Conservation (phyloP, 495 filamentous ascomycete species). For the Parathielavia appendiculata region DNA sequence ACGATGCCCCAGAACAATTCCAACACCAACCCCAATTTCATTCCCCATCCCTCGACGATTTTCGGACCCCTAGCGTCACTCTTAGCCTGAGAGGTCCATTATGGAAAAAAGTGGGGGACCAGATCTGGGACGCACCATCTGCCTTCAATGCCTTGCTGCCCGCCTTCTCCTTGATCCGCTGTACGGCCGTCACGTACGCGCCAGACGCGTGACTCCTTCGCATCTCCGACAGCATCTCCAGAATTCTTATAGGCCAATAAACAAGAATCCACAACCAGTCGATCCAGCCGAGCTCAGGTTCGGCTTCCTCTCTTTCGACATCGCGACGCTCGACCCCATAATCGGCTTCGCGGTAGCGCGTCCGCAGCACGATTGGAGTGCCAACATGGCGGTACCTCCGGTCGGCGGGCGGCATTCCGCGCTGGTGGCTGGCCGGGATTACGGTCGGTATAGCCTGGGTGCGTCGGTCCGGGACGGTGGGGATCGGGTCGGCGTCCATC, state of each 20-base stretch:
- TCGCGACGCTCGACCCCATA: slow-evolving; percentile 1
- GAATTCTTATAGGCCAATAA: slow-evolving; percentile 1
- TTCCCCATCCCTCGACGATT: too few relatives aligned
- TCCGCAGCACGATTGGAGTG: not conserved
- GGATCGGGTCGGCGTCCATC: slow-evolving; percentile 7
- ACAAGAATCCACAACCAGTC: too few relatives aligned
- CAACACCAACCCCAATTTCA: too few relatives aligned
- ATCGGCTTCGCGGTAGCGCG: not conserved
- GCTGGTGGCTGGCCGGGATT: not conserved
- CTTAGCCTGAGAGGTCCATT: too few relatives aligned
- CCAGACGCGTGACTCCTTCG: not conserved
- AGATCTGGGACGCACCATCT: too few relatives aligned
- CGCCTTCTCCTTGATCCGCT: not conserved
- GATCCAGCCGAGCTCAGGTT: not conserved
- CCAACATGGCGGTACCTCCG: slow-evolving; percentile 3
- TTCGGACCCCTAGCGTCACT: too few relatives aligned
- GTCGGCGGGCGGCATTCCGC: not conserved
- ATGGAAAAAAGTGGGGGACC: too few relatives aligned
- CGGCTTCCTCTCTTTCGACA: slow-evolving; percentile 1
- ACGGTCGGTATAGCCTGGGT: slow-evolving; percentile 3
- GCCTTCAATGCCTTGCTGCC: too few relatives aligned
- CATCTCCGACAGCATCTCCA: not conserved
- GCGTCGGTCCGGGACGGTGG: slow-evolving; percentile 9
- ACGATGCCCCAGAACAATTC: too few relatives aligned
- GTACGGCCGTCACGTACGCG: slow-evolving; percentile 1